Evolutionary conservation across 75 land plant species (phyloP).

Genomic region (Isoetes taiwanensis): DNA sequence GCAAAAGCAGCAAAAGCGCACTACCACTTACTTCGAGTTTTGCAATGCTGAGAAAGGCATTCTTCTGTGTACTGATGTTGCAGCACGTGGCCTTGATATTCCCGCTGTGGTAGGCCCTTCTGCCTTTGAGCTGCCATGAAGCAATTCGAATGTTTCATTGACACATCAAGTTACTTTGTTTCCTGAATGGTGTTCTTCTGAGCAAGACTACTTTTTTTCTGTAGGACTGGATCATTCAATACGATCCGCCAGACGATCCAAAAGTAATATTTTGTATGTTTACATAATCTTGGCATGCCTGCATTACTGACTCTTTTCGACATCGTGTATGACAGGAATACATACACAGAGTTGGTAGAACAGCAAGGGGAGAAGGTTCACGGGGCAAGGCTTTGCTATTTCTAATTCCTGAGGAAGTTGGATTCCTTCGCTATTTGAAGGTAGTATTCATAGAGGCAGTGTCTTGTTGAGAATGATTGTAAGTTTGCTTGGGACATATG

Average conservation of each 20-base stretch:
- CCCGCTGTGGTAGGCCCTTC: slow-evolving; percentile 90
- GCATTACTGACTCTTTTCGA: not conserved
- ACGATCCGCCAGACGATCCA: slow-evolving; percentile 94
- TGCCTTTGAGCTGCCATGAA: too few species aligned
- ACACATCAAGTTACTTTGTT: not conserved
- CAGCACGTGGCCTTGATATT: slow-evolving; percentile 95
- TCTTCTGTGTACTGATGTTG: slow-evolving; percentile 86
- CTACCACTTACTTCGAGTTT: slow-evolving; percentile 79
- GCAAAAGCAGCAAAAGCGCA: slow-evolving; percentile 87
- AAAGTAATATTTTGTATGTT: slow-evolving; percentile 33
- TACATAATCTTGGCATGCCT: not conserved
- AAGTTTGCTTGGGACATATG: too few species aligned
- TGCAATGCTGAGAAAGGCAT: slow-evolving; percentile 86
- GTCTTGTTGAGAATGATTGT: too few species aligned
- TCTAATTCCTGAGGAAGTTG: slow-evolving; percentile 74
- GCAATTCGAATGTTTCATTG: too few species aligned
- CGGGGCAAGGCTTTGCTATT: slow-evolving; percentile 78
- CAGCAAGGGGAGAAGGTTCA: slow-evolving; percentile 84
- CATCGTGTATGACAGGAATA: slow-evolving; percentile 46
- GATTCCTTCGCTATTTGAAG: slow-evolving; percentile 74
- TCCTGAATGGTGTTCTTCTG: too few species aligned
- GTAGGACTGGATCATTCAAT: slow-evolving; percentile 97
- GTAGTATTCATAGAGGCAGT: too few species aligned
- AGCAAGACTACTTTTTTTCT: too few species aligned
- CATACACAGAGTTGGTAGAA: slow-evolving; percentile 93